A percentile compares a stretch with the other conserved stretches of the same genome.
Conservation (phyloP, 768 basidiomycete genomes). For the Pleurotus salmoneostramineus region DNA sequence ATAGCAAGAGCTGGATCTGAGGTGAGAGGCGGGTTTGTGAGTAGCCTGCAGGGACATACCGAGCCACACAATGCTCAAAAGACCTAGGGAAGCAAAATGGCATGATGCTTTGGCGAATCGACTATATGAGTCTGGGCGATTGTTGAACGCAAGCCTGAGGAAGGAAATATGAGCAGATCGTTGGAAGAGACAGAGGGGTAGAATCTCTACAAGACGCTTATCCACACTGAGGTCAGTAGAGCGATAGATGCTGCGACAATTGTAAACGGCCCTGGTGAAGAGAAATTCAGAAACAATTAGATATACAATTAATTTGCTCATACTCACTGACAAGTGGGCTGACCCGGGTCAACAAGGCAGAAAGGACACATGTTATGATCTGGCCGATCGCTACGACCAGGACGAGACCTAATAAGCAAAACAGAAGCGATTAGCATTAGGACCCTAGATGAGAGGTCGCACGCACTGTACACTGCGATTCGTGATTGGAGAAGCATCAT, state of each 20-base stretch:
- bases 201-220: neutral
- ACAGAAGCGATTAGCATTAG: neutral
- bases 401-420: neutral
- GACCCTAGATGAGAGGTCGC: neutral
- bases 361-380: neutral
- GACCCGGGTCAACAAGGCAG: neutral
- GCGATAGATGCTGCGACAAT: neutral
- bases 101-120: constrained; percentile 9
- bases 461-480: neutral
- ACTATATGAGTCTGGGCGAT: constrained; percentile 15
- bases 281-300: neutral
- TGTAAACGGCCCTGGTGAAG: neutral
- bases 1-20: neutral
- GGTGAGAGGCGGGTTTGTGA: neutral
- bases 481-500: neutral
- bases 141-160: constrained; percentile 13
- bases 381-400: neutral
- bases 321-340: neutral
- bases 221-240: neutral
- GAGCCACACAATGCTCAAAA: constrained; percentile 11
- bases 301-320: neutral
- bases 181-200: neutral
- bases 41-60: neutral
- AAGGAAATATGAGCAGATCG: neutral
- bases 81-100: constrained; percentile 13